Evolutionary conservation across 2,329 filamentous ascomycete genomes (phyloP).

Genomic region (Phoma sp.): DNA sequence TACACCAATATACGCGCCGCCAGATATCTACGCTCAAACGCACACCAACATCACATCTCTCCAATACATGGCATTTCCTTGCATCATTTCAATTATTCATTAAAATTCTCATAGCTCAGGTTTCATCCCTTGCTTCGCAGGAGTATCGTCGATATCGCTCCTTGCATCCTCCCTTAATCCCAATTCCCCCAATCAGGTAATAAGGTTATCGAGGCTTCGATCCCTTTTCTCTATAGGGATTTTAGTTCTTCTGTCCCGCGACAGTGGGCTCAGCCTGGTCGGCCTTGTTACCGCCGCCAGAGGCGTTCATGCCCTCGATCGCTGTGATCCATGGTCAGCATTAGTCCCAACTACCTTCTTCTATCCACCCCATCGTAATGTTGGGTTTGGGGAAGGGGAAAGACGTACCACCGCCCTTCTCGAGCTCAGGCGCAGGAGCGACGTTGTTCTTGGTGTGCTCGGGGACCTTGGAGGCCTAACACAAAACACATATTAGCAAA

Average conservation of each 20-base stretch:
- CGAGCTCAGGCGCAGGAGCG: constrained; percentile 45
- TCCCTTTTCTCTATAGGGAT: background rate
- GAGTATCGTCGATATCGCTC: constrained; percentile 23
- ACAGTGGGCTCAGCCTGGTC: constrained; percentile 17
- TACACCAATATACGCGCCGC: too few species aligned
- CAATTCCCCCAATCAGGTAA: too few species aligned
- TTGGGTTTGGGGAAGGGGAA: background rate
- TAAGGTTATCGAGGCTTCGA: background rate
- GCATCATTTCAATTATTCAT: constrained; percentile 3
- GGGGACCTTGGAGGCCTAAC: constrained; percentile 21
- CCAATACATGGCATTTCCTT: constrained; percentile 1
- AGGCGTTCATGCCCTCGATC: constrained; percentile 14
- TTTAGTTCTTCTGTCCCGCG: constrained; percentile 14
- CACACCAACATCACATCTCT: background rate
- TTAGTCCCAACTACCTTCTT: too few species aligned
- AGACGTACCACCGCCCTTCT: constrained; percentile 47
- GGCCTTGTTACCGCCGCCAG: constrained; percentile 17
- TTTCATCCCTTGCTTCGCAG: constrained; percentile 15
- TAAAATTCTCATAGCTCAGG: constrained; percentile 5
- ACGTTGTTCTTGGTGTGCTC: constrained; percentile 49
- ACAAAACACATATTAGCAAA: too few species aligned
- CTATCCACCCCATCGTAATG: too few species aligned
- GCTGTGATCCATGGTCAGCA: constrained; percentile 1
- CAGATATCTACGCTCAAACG: background rate
- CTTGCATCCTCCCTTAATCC: constrained; percentile 5